Conservation (phyloP, 495 filamentous ascomycete genomes). For the Viridothelium virens region DNA sequence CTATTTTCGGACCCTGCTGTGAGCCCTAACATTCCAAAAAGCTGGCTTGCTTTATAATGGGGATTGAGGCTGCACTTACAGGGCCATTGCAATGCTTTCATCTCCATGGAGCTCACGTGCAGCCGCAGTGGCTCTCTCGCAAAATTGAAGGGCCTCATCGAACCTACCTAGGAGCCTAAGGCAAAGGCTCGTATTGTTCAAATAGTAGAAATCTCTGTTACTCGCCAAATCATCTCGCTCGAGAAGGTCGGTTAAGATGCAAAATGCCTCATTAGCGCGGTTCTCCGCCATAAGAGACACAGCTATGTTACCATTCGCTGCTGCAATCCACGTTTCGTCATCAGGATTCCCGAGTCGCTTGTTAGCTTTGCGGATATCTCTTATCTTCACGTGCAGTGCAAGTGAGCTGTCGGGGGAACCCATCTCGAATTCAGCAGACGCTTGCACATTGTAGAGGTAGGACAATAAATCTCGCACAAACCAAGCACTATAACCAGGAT, state of each 20-base stretch:
- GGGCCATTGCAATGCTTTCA: not conserved
- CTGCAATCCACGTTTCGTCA: not conserved
- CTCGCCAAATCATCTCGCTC: not conserved
- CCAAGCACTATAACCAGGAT: not conserved
- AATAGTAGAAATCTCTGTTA: not conserved
- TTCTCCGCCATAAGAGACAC: constrained; percentile 1
- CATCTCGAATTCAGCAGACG: constrained; percentile 1
- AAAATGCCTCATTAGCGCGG: not conserved
- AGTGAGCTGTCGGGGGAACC: not conserved
- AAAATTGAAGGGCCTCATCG: not conserved
- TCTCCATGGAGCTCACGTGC: not conserved
- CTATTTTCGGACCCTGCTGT: not conserved
- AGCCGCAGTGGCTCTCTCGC: not conserved
- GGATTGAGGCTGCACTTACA: not conserved
- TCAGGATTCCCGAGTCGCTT: not conserved
- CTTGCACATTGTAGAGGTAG: constrained; percentile 1
- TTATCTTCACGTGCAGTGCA: not conserved
- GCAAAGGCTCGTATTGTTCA: constrained; percentile 2
- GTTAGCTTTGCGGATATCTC: not conserved
- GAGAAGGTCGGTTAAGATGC: not conserved
- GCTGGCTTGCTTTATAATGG: too few species aligned
- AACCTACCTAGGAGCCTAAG: not conserved
- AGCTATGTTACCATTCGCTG: constrained; percentile 1
- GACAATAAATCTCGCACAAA: not conserved
- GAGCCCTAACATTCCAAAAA: too few species aligned